Percentiles rank a stretch among this genome's conserved stretches.
phyloP scores from a whole-genome alignment of 2,329 filamentous ascomycete species.

The Dactylellina haptotyla region DNA sequence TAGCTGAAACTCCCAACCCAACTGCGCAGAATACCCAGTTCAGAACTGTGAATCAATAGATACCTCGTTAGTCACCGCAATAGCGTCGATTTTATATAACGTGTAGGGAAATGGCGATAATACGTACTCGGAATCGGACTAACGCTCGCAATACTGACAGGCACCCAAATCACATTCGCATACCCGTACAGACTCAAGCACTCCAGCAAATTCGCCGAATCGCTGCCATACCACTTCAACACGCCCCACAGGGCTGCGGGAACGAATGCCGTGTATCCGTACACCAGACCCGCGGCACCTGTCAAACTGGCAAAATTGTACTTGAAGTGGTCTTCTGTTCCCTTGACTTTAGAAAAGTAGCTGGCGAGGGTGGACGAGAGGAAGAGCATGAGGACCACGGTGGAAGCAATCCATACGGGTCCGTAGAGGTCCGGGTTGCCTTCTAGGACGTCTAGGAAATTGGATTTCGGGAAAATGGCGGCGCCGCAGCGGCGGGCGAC shows the following conservation, averaged over 20 bases:
- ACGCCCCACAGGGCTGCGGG: conserved; percentile 86
- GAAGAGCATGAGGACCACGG: conserved; percentile 94
- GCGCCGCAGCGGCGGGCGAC: conserved; percentile 87
- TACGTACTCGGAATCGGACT: conserved; percentile 60
- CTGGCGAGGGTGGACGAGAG: conserved; percentile 93
- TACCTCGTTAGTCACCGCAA: not conserved
- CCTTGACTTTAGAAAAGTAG: conserved; percentile 74
- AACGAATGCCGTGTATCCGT: conserved; percentile 82
- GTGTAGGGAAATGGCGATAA: not conserved
- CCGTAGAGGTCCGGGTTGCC: conserved; percentile 92
- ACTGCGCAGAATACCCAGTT: conserved; percentile 95
- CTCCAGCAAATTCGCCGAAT: conserved; percentile 90
- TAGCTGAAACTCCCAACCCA: conserved; percentile 82
- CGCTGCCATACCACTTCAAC: conserved; percentile 93
- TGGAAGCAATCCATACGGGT: conserved; percentile 98
- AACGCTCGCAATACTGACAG: conserved; percentile 71
- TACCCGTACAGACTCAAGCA: conserved; percentile 97
- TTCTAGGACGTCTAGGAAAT: conserved; percentile 96
- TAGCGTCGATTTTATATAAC: not conserved
- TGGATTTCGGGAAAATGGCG: conserved; percentile 87
- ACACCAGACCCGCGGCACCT: conserved; percentile 81
- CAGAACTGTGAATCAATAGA: conserved; percentile 67
- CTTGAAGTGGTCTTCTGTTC: conserved; percentile 75
- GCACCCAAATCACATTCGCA: conserved; percentile 96
- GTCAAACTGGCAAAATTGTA: conserved; percentile 92